phyloP scores from a whole-genome alignment of 2,329 filamentous ascomycete genomes.

The Xylariaceae sp. region DNA sequence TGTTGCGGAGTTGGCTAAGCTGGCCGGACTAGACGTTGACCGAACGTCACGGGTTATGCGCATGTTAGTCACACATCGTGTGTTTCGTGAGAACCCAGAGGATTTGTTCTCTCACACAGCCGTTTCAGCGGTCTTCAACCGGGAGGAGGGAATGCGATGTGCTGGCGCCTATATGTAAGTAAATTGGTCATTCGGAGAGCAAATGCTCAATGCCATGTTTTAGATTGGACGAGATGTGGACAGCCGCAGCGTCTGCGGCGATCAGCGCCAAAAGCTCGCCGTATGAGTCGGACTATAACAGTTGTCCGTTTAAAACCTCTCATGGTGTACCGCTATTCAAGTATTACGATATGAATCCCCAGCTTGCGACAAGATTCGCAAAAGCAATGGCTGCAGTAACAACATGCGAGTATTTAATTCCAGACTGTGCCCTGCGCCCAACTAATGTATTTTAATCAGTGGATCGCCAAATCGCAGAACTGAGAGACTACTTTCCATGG shows the following conservation, averaged over 20 bases:
- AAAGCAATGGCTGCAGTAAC: conserved; percentile 25
- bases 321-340: conserved; percentile 27
- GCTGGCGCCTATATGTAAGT: conserved; percentile 27
- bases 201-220: background rate
- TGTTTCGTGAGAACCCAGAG: conserved; percentile 32
- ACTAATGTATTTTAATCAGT: conserved; percentile 10
- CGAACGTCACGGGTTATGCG: conserved; percentile 31
- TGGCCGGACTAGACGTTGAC: conserved; percentile 32
- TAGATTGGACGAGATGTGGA: conserved; percentile 37
- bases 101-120: conserved; percentile 30
- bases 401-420: conserved; percentile 14
- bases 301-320: conserved; percentile 30
- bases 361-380: conserved; percentile 19
- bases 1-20: conserved; percentile 28
- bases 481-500: conserved; percentile 25
- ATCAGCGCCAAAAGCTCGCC: conserved; percentile 28
- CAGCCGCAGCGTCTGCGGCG: conserved; percentile 29
- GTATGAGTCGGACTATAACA: conserved; percentile 24
- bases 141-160: conserved; percentile 28
- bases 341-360: conserved; percentile 12
- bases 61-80: conserved; percentile 31
- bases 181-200: background rate
- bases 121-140: conserved; percentile 10
- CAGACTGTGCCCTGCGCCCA: background rate
- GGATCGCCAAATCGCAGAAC: conserved; percentile 11